Conservation (phyloP, 2,329 filamentous ascomycete species). For the Alternaria arborescens region DNA sequence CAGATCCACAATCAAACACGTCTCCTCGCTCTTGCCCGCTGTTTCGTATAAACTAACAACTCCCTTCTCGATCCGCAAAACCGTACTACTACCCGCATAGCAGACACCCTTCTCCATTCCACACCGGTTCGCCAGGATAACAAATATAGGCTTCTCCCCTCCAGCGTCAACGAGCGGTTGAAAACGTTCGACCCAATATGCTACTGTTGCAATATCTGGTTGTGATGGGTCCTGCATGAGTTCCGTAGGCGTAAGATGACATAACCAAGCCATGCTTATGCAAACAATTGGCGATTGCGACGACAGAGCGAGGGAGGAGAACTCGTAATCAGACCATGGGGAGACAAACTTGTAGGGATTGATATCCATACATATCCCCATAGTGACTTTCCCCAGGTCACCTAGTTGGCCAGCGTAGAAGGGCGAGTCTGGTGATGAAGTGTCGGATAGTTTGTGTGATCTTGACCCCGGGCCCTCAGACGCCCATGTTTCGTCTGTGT, state of each 20-base stretch:
- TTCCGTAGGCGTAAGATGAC: constrained; percentile 61
- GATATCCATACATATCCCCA: constrained; percentile 66
- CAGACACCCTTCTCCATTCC: constrained; percentile 71
- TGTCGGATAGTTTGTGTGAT: constrained; percentile 30
- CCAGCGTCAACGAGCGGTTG: constrained; percentile 63
- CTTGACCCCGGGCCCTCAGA: constrained; percentile 55
- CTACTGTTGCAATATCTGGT: constrained; percentile 76
- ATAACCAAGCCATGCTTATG: constrained; percentile 81
- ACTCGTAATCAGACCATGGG: constrained; percentile 67
- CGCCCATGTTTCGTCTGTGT: constrained; percentile 72
- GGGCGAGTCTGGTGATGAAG: constrained; percentile 29
- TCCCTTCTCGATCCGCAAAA: constrained; percentile 71
- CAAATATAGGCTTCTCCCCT: constrained; percentile 63
- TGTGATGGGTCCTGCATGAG: constrained; percentile 57
- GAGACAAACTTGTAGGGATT: constrained; percentile 70
- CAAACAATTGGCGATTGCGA: constrained; percentile 69
- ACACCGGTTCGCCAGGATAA: constrained; percentile 75
- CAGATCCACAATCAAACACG: constrained; percentile 74
- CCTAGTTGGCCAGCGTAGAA: constrained; percentile 53
- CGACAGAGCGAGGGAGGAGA: constrained; percentile 65
- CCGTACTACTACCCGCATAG: constrained; percentile 78
- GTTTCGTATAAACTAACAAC: constrained; percentile 74
- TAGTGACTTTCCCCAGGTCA: constrained; percentile 47
- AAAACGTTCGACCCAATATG: constrained; percentile 78
- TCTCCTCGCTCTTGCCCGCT: constrained; percentile 74